Evolutionary conservation across 2,329 filamentous ascomycete species (phyloP).

Genomic region (Bimuria novae-zelandiae): DNA sequence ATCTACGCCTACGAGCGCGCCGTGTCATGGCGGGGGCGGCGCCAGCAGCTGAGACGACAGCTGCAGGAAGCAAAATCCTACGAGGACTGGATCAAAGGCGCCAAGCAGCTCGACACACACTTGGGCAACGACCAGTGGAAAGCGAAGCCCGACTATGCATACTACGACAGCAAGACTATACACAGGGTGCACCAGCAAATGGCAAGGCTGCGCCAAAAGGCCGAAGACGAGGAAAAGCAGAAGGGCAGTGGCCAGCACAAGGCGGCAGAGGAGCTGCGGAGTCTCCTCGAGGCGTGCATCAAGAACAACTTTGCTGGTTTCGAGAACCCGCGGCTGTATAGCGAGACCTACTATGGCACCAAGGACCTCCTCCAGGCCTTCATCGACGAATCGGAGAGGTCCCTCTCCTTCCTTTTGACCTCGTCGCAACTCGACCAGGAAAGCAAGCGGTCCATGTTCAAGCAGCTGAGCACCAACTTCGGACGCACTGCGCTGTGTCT

Average conservation of each 20-base stretch:
- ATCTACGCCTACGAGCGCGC: slow-evolving; percentile 92
- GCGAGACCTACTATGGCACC: slow-evolving; percentile 97
- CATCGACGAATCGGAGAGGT: slow-evolving; percentile 77
- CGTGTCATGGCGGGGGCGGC: slow-evolving; percentile 82
- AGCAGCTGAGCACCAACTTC: slow-evolving; percentile 86
- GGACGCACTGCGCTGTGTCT: slow-evolving; percentile 91
- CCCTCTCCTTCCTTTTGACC: slow-evolving; percentile 69
- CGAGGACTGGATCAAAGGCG: slow-evolving; percentile 79
- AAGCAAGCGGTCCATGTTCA: slow-evolving; percentile 81
- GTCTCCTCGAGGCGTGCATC: slow-evolving; percentile 83
- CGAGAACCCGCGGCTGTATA: slow-evolving; percentile 93
- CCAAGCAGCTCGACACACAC: slow-evolving; percentile 77
- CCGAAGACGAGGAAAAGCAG: slow-evolving; percentile 59
- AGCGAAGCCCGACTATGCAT: slow-evolving; percentile 69
- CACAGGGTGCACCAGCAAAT: slow-evolving; percentile 77
- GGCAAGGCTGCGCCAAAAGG: slow-evolving; percentile 60
- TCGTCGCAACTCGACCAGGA: slow-evolving; percentile 70
- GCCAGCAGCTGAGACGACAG: slow-evolving; percentile 71
- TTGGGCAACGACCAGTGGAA: slow-evolving; percentile 83
- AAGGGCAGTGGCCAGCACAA: slow-evolving; percentile 43
- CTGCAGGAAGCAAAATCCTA: slow-evolving; percentile 77
- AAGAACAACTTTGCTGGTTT: slow-evolving; percentile 98
- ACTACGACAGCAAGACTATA: slow-evolving; percentile 90
- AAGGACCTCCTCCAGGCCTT: slow-evolving; percentile 92
- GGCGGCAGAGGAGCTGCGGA: slow-evolving; percentile 74